Percentiles rank a stretch among this genome's conserved stretches.
Evolutionary conservation across 1,139 yeast species (phyloP).

Genomic region (Lodderomyces theae): DNA sequence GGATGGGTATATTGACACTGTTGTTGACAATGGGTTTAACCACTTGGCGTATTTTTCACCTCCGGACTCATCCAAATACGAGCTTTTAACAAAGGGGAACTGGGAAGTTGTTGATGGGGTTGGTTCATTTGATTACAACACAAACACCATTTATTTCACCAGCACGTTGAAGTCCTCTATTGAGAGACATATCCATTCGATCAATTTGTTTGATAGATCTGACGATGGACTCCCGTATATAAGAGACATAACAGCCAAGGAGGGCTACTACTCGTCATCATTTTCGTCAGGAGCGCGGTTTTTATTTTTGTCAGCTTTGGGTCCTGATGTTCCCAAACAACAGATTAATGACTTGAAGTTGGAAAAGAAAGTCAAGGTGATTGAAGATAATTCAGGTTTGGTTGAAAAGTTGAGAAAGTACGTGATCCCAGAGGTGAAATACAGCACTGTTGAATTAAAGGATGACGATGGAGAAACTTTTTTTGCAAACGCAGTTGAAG

Average conservation of each 20-base stretch:
- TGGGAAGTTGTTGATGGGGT: slow-evolving; percentile 56
- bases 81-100: slow-evolving; percentile 46
- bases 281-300: slow-evolving; percentile 69
- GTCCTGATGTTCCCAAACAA: slow-evolving; percentile 70
- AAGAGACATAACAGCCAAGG: slow-evolving; percentile 50
- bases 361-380: slow-evolving; percentile 27
- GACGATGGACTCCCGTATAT: slow-evolving; percentile 31
- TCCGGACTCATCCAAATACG: slow-evolving; percentile 40
- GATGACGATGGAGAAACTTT: slow-evolving; percentile 43
- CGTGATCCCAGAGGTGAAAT: slow-evolving; percentile 47
- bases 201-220: slow-evolving; percentile 32
- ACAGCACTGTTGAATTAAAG: slow-evolving; percentile 46
- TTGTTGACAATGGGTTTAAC: slow-evolving; percentile 52
- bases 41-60: slow-evolving; percentile 60
- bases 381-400: slow-evolving; percentile 52
- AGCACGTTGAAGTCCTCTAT: slow-evolving; percentile 51
- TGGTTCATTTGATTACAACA: slow-evolving; percentile 42
- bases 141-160: slow-evolving; percentile 44
- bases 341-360: slow-evolving; percentile 54
- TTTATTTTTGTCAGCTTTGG: slow-evolving; percentile 55
- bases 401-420: slow-evolving; percentile 36
- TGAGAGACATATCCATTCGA: slow-evolving; percentile 53
- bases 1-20: slow-evolving; percentile 56
- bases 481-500: slow-evolving; percentile 56
- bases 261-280: slow-evolving; percentile 68